Base-by-base conservation (phyloP, 148 eudicot species). In the Rhododendron ferrugineum region DNA sequence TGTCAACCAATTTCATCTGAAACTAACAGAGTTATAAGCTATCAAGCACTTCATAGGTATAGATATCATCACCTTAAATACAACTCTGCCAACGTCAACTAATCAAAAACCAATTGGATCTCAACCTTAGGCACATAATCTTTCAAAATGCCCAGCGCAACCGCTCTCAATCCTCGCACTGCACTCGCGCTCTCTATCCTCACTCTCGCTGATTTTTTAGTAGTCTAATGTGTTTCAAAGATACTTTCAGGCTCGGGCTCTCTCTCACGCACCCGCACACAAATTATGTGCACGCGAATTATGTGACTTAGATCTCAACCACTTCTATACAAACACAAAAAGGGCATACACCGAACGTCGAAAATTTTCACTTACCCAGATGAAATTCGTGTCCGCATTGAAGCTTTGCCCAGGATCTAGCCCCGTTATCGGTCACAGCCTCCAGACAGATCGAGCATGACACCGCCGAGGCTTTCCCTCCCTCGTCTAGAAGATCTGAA, bases 361-460 rank as follows among this genome's bases (percentile, higher is more conserved):
- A 5, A 2, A 47, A 76, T 23, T 66, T 22, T 54, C 34, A 76
- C 94, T 80, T 80, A 96, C 99, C 99, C 5, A 96, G 95, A 85
- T 96, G 99, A 88, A 96, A 96, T 89, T 94, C 89, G 62, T 96
- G 99, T 26, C 97, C 97, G 47, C 99, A 96, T 89, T 89, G 93
- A 46, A 96, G 98, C 95, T 95, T 97, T 15, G 98, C 96, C 92
- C 94, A 92, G 50, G 99, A 94, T 90, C 99, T 92, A 66, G 89
- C 95, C 82, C 94, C 95, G 84, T 89, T 85, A 58, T 94, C 94
- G 56, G 88, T 83, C 42, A 97, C 98, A 42, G 50, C 80, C 72
- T 97, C 99, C 16, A 95, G 92, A 83, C 99, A 97, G 88, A 97
- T 94, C 77, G 99, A 97, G 79, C 99, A 97, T 66, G 93, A 89